Evolutionary conservation across 192 early-diverging fungal species (phyloP).

Genomic region (Linnemannia exigua): DNA sequence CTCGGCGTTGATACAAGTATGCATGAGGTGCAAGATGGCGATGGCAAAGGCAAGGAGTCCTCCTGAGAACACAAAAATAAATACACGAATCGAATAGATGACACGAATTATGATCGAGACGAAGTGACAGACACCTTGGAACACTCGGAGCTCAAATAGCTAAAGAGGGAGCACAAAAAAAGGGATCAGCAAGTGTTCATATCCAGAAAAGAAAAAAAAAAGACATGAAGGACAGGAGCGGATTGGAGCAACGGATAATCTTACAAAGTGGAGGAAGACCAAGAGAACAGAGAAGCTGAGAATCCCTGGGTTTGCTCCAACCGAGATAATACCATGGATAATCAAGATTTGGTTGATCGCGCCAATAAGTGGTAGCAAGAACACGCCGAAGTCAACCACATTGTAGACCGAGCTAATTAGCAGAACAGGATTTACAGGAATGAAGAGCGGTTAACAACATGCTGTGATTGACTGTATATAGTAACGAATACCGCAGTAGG

Average conservation of each 20-base stretch:
- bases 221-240: too few relatives aligned
- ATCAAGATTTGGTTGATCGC: slow-evolving; percentile 17
- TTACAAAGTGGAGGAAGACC: slow-evolving; percentile 26
- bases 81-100: not conserved
- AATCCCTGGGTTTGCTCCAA: not conserved
- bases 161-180: not conserved
- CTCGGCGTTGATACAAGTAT: not conserved
- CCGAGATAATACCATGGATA: not conserved
- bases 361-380: slow-evolving; percentile 5
- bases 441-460: not conserved
- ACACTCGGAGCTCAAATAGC: slow-evolving; percentile 15
- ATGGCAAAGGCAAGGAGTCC: not conserved
- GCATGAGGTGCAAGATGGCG: not conserved
- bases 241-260: not conserved
- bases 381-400: slow-evolving; percentile 13
- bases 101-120: slow-evolving; percentile 11
- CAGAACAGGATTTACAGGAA: not conserved
- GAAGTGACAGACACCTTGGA: slow-evolving; percentile 4
- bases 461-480: not conserved
- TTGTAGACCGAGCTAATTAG: slow-evolving; percentile 16
- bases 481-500: not conserved
- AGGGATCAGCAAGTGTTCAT: too few relatives aligned
- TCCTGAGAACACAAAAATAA: slow-evolving; percentile 12
- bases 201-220: too few relatives aligned
- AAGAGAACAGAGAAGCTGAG: slow-evolving; percentile 32